phyloP scores from a whole-genome alignment of 768 basidiomycete species.

The Agaricus subrufescens region DNA sequence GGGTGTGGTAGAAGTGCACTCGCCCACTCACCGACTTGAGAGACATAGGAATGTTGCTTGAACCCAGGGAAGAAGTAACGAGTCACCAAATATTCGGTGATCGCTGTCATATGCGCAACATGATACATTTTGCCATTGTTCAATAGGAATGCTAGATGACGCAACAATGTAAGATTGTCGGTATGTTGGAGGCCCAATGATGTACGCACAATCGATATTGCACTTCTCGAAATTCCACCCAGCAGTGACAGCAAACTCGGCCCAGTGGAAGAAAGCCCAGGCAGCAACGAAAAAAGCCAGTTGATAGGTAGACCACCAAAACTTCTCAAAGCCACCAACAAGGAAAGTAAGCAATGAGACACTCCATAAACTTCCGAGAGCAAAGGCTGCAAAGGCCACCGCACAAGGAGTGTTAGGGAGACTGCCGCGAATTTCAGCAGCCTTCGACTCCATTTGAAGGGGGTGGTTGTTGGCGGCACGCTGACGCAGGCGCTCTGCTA shows the following conservation, averaged over 20 bases:
- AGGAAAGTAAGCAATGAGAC: constrained; percentile 50
- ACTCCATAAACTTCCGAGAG: constrained; percentile 72
- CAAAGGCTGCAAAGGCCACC: constrained; percentile 72
- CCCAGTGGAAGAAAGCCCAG: constrained; percentile 89
- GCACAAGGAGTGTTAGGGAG: constrained; percentile 91
- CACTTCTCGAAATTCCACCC: constrained; percentile 94
- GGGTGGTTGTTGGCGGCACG: constrained; percentile 31
- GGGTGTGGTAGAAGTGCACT: neutral
- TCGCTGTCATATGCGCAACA: constrained; percentile 71
- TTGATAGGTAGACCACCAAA: constrained; percentile 69
- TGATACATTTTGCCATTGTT: constrained; percentile 89
- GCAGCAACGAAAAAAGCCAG: constrained; percentile 80
- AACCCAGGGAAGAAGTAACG: constrained; percentile 61
- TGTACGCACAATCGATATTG: constrained; percentile 81
- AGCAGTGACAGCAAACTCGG: constrained; percentile 92
- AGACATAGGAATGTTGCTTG: constrained; percentile 58
- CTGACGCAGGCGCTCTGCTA: constrained; percentile 42
- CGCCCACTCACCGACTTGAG: constrained; percentile 43
- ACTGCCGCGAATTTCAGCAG: constrained; percentile 37
- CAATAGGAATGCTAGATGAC: constrained; percentile 74
- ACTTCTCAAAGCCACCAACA: constrained; percentile 35
- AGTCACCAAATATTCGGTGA: constrained; percentile 75
- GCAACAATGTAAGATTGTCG: neutral
- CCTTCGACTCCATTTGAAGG: constrained; percentile 36
- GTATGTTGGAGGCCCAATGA: neutral